Conservation (phyloP, 1,139 yeast genomes). For the Arxiozyma telluris region DNA sequence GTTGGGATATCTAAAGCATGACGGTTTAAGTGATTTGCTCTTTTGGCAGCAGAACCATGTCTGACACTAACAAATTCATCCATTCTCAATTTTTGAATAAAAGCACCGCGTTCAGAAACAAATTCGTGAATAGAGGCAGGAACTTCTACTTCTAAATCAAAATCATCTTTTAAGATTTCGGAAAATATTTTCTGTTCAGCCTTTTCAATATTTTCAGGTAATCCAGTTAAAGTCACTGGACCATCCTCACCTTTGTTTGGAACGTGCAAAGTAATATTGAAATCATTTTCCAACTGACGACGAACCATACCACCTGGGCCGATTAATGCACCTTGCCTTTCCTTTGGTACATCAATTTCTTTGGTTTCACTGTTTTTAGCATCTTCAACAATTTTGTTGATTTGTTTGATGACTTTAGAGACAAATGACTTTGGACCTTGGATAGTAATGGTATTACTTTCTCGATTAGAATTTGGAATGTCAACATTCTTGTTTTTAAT, state of each 20-base stretch:
- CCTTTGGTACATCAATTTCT: slow-evolving; percentile 55
- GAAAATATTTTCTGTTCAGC: slow-evolving; percentile 46
- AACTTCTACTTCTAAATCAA: slow-evolving; percentile 41
- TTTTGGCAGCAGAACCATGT: slow-evolving; percentile 45
- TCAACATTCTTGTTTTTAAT: slow-evolving; percentile 50
- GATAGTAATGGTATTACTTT: slow-evolving; percentile 52
- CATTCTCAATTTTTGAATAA: slow-evolving; percentile 47
- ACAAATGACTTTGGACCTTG: slow-evolving; percentile 75
- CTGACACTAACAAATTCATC: slow-evolving; percentile 54
- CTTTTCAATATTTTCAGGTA: slow-evolving; percentile 51
- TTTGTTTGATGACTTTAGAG: slow-evolving; percentile 53
- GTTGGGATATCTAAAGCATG: slow-evolving; percentile 39
- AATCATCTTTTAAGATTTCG: slow-evolving; percentile 41
- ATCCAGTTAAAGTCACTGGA: slow-evolving; percentile 44
- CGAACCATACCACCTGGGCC: slow-evolving; percentile 78
- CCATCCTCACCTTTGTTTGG: slow-evolving; percentile 51
- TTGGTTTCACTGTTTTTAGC: slow-evolving; percentile 56
- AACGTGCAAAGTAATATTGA: slow-evolving; percentile 52
- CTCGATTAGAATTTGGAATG: slow-evolving; percentile 66
- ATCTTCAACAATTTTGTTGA: slow-evolving; percentile 55
- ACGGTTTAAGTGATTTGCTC: slow-evolving; percentile 45
- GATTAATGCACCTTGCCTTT: slow-evolving; percentile 66
- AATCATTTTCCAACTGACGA: slow-evolving; percentile 64
- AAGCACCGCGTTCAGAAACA: slow-evolving; percentile 61
- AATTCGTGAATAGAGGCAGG: slow-evolving; percentile 53